Evolutionary conservation across 202 grass and related monocot genomes (phyloP).

Genomic region (Miscanthus sacchariflorus): DNA sequence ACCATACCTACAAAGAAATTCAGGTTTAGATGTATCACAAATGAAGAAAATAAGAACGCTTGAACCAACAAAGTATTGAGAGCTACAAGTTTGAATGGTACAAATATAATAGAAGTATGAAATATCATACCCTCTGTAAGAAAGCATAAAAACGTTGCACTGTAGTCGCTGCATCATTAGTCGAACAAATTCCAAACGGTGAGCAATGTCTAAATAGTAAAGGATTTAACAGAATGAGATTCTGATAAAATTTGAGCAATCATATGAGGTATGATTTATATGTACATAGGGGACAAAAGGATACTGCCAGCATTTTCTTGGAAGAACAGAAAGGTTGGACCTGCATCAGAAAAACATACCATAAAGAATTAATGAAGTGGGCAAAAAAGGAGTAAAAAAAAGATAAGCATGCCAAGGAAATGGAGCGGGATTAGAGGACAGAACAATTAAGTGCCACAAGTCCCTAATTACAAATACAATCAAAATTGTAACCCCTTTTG

Average conservation of each 20-base stretch:
- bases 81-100: slow-evolving; percentile 24
- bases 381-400: not conserved
- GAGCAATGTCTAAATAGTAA: slow-evolving; percentile 95
- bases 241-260: not conserved
- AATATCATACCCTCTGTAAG: slow-evolving; percentile 93
- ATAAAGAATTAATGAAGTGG: slow-evolving; percentile 40
- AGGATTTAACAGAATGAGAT: slow-evolving; percentile 54
- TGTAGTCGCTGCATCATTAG: slow-evolving; percentile 93
- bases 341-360: slow-evolving; percentile 65
- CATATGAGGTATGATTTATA: slow-evolving; percentile 34
- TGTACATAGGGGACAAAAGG: slow-evolving; percentile 32
- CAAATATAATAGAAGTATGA: slow-evolving; percentile 37
- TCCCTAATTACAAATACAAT: slow-evolving; percentile 21
- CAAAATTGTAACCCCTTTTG: slow-evolving; percentile 8
- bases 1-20: slow-evolving; percentile 74
- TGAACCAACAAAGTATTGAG: slow-evolving; percentile 17
- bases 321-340: slow-evolving; percentile 97
- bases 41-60: slow-evolving; percentile 38
- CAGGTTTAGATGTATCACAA: slow-evolving; percentile 30
- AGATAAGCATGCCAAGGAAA: slow-evolving; percentile 36
- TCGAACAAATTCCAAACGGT: slow-evolving; percentile 90
- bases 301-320: slow-evolving; percentile 98
- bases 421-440: not conserved
- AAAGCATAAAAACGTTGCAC: slow-evolving; percentile 99
- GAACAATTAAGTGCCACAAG: not conserved